Base-by-base conservation (phyloP, 352 stramenopile species). In the Phytophthora hybrid region DNA sequence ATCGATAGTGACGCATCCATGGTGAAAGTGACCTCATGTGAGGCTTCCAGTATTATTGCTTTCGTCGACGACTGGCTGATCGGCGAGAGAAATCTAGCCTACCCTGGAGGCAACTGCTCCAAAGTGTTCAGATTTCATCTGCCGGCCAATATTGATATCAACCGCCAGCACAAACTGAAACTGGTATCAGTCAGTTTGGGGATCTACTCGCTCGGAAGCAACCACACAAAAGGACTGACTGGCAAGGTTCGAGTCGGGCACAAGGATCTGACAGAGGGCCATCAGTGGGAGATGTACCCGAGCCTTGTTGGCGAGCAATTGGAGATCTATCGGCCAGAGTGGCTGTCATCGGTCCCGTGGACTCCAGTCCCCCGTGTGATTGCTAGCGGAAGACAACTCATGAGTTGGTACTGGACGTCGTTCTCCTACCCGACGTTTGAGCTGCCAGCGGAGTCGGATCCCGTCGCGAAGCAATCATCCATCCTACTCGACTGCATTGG, bases 221-320 rank as follows among this genome's bases (percentile, higher is more conserved):
- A 79, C 26, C 84, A 93, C 56, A 71, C 67, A 16, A 93, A 93
- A 58, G 86, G 86, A 11, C 56, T 93, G 37, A 90, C 78, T 5
- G 84, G 86, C 1, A 75, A 73, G 29, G 82, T 93, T 21, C 75
- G 53, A 52, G 64, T 93, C 41, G 81, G 84, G 32, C 60, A 74
- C 49, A 69, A 74, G 39, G 75, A 79, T 60, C 56, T 89, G 19
- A 67, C 76, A 10, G 49, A 72, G 32, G 52, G 13, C 2, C 59
- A 66, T 0, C 51, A 77, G 23, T 93, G 86, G 86, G 74, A 74
- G 51, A 93, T 92, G 84, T 85, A 87, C 19, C 80, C 84, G 11
- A 71, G 76, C 10, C 75, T 93, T 26, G 60, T 93, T n/a, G 86
- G 84, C 26, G 86, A 93, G 58, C 71, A 90, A n/a, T 69, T 92